phyloP scores from a whole-genome alignment of 495 filamentous ascomycete species.

The Lindgomyces ingoldianus region DNA sequence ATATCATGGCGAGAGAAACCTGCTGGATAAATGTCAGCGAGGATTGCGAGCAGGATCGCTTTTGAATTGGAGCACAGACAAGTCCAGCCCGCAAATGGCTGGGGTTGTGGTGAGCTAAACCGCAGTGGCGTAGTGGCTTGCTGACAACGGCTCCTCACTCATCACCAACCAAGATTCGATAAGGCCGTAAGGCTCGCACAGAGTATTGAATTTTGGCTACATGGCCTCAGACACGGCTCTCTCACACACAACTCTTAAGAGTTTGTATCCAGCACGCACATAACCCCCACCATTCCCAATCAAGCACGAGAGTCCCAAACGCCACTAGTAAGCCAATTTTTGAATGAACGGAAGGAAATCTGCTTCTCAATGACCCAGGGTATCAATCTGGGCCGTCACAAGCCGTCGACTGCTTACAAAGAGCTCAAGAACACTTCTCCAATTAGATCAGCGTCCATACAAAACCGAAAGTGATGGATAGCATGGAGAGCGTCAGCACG shows the following conservation, averaged over 20 bases:
- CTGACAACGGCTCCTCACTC: background rate
- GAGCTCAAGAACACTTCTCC: too few species aligned
- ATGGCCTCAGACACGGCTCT: too few species aligned
- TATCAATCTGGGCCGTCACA: background rate
- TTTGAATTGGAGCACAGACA: background rate
- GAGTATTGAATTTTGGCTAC: too few species aligned
- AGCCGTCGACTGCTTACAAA: too few species aligned
- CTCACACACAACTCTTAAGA: too few species aligned
- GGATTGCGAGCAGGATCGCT: background rate
- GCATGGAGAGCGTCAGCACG: background rate
- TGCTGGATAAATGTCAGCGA: background rate
- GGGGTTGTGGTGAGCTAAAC: too few species aligned
- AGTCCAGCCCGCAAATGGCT: background rate
- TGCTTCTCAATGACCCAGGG: background rate
- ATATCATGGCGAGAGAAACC: background rate
- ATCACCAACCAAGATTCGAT: background rate
- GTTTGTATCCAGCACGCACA: too few species aligned
- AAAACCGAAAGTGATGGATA: conserved; percentile 20
- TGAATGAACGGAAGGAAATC: background rate
- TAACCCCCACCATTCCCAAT: too few species aligned
- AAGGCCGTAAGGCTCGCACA: too few species aligned
- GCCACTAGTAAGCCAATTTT: background rate
- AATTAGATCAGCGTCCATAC: conserved; percentile 20
- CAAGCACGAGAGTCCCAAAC: too few species aligned
- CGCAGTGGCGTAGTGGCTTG: too few species aligned